Percentiles rank a stretch among this genome's conserved stretches.
phyloP scores from a whole-genome alignment of 805 yeast genomes.

The Metschnikowia baotianmanensis region DNA sequence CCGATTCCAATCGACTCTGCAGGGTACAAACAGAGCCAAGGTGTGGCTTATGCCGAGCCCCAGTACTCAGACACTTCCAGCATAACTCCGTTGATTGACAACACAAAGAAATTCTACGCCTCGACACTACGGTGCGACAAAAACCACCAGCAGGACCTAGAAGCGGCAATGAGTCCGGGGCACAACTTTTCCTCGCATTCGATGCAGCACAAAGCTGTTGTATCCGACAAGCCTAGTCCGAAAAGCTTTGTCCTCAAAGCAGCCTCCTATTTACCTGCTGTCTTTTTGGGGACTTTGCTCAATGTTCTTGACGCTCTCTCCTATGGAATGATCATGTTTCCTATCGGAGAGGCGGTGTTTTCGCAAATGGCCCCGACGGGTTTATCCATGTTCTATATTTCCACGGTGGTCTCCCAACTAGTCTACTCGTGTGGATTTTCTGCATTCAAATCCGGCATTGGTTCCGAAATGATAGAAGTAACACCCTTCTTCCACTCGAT shows the following conservation, averaged over 20 bases:
- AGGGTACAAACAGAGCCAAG: not conserved
- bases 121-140: constrained; percentile 5
- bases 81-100: constrained; percentile 16
- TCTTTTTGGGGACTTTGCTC: constrained; percentile 76
- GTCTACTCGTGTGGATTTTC: constrained; percentile 90
- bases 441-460: constrained; percentile 85
- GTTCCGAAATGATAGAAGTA: constrained; percentile 98
- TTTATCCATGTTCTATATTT: constrained; percentile 88
- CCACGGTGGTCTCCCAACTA: constrained; percentile 85
- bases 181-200: constrained; percentile 9
- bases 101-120: constrained; percentile 9
- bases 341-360: constrained; percentile 78
- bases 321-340: constrained; percentile 97
- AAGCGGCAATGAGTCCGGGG: constrained; percentile 10
- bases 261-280: constrained; percentile 65
- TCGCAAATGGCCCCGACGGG: constrained; percentile 84
- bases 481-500: constrained; percentile 96
- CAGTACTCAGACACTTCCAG: constrained; percentile 8
- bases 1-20: constrained; percentile 22
- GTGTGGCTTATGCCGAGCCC: constrained; percentile 1
- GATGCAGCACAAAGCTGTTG: not conserved
- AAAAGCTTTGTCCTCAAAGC: constrained; percentile 33
- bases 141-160: constrained; percentile 2
- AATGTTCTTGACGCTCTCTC: constrained; percentile 92
- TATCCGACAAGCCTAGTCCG: not conserved